Base-by-base conservation (phyloP, 108 stramenopile genomes). In the Cyclotella cryptica region DNA sequence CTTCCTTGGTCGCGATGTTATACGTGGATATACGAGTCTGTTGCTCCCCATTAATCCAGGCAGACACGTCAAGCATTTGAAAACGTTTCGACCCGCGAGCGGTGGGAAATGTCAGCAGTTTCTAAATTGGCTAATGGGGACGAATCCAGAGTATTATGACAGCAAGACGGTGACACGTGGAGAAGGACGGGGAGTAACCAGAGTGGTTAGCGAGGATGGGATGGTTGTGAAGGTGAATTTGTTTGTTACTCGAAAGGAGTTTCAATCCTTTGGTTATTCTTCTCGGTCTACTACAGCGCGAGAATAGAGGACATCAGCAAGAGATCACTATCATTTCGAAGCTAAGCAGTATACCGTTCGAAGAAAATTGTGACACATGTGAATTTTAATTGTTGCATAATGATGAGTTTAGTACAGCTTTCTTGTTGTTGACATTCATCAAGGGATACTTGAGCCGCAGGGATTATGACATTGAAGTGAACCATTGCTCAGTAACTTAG, bases 1-100 rank as follows among this genome's bases (percentile, higher is more conserved):
- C 77, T 84, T 76, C 30, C 44, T 94, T 18, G 96, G 94, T 0
- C 77, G 94, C 15, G 93, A 95, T 68, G 85, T 90, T 46, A 67
- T 93, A 0, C 72, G 87, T 39, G 96, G 96, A 6, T 96, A 96
- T 73, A 90, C 93, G 6, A 87, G 88, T 15, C 65, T 93, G 3
- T 52, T 95, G 11, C 55, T 95, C 8, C 96, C 96, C 2, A 77
- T 89, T 14, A 75, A 66, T 26, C 83, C 90, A 0, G 92, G 94
- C 7, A 60, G 57, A 44, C 87, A 93, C 52, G 70, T 61, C 18
- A 75, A 78, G 10, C 73, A 71, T 9, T 65, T 92, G 35, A 83
- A 88, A 46, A 81, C 86, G 60, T 95, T 92, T 65, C 71, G 85
- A 17, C 96, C 96, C 0, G 74, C 91, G 29, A 83, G 80, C 22